These are phyloP conservation scores for Plasmodium cynomolgi DNA, from an alignment of 169 alveolate species.

Conservation along the genomic window DNA sequence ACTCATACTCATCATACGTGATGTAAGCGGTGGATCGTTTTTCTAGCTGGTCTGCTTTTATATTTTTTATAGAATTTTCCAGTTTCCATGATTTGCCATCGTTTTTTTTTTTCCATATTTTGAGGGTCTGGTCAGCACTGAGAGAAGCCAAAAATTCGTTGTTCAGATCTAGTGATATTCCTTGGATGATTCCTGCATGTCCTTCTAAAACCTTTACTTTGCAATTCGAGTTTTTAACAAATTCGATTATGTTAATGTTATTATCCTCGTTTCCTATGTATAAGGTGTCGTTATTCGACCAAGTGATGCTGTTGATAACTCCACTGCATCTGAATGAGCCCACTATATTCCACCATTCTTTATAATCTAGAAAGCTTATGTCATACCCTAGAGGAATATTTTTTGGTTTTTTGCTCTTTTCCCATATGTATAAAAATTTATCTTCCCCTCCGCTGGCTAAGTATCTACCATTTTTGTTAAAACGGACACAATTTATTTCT, in stretches of 20 bases:
- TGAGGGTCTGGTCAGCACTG: slow-evolving; percentile 88
- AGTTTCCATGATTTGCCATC: slow-evolving; percentile 85
- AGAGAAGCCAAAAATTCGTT: slow-evolving; percentile 89
- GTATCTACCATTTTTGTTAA: slow-evolving; percentile 87
- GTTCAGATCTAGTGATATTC: slow-evolving; percentile 85
- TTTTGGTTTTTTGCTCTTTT: slow-evolving; percentile 79
- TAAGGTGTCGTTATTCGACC: slow-evolving; percentile 68
- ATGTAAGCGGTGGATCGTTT: slow-evolving; percentile 34
- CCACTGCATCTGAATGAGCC: slow-evolving; percentile 84
- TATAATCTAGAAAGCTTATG: slow-evolving; percentile 79
- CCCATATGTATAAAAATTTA: slow-evolving; percentile 86
- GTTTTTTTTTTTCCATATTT: slow-evolving; percentile 83
- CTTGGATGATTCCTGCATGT: slow-evolving; percentile 88
- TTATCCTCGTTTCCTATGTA: slow-evolving; percentile 71
- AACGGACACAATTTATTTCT: slow-evolving; percentile 91
- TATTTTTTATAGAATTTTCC: slow-evolving; percentile 71
- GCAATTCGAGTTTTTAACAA: slow-evolving; percentile 68
- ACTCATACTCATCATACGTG: slow-evolving; percentile 42
- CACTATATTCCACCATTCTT: slow-evolving; percentile 85
- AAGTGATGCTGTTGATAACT: slow-evolving; percentile 46
- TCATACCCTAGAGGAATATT: slow-evolving; percentile 80
- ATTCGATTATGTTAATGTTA: slow-evolving; percentile 70
- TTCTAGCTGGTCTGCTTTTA: slow-evolving; percentile 65
- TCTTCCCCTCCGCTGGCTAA: slow-evolving; percentile 93
- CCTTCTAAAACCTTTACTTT: slow-evolving; percentile 86